Evolutionary conservation across 305 asterid genomes (phyloP).

Genomic region (Fraxinus xanthoxyloides): DNA sequence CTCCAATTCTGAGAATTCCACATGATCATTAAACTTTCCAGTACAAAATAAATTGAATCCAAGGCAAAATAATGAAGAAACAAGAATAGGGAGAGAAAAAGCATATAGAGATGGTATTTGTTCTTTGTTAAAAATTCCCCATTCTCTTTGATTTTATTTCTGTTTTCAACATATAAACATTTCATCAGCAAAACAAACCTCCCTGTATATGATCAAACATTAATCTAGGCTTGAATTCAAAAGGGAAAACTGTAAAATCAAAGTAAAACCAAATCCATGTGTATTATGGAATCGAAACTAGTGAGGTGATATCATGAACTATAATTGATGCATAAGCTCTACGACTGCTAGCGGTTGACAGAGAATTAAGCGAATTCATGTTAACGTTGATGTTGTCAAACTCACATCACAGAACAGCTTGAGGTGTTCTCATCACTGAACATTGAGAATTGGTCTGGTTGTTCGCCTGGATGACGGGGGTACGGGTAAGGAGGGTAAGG

Average conservation of each 20-base stretch:
- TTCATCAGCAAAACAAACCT: constrained; percentile 32
- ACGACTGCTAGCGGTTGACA: constrained; percentile 6
- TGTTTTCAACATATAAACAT: constrained; percentile 49
- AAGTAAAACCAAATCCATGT: constrained; percentile 39
- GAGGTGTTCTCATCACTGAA: constrained; percentile 77
- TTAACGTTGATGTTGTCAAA: background rate
- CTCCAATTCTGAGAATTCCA: background rate
- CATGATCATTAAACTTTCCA: background rate
- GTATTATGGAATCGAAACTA: constrained; percentile 42
- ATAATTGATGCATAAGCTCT: constrained; percentile 15
- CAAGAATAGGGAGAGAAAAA: background rate
- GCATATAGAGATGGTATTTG: background rate
- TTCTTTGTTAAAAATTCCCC: constrained; percentile 26
- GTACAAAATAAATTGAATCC: background rate
- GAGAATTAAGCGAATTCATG: background rate
- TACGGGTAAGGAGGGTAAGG: constrained; percentile 37
- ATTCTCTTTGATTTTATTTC: constrained; percentile 39
- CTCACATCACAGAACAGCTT: constrained; percentile 75
- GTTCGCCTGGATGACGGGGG: constrained; percentile 45
- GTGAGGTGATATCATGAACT: constrained; percentile 24
- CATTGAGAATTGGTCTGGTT: constrained; percentile 59
- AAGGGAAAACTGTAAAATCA: constrained; percentile 13
- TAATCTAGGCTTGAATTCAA: constrained; percentile 42
- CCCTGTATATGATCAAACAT: constrained; percentile 35
- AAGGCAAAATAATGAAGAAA: background rate